Evolutionary conservation across 208 protist genomes (phyloP).

Genomic region (Leptomonas seymouri): DNA sequence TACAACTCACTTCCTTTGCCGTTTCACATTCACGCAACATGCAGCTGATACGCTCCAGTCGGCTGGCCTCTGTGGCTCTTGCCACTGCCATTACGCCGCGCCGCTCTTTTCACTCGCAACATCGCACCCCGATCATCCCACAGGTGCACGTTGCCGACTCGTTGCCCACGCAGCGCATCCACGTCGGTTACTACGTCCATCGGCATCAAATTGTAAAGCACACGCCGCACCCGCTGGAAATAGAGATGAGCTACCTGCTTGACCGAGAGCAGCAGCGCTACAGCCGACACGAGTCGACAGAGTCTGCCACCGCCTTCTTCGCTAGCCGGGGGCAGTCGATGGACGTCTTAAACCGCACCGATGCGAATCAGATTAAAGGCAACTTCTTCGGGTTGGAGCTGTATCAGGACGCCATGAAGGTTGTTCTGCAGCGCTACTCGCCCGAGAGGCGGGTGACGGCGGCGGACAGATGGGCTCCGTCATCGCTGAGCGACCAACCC

Average conservation of each 20-base stretch:
- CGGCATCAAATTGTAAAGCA: conserved; percentile 80
- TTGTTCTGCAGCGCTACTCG: conserved; percentile 75
- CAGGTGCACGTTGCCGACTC: conserved; percentile 50
- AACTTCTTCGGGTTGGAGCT: conserved; percentile 85
- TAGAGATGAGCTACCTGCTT: conserved; percentile 71
- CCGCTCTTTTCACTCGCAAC: conserved; percentile 66
- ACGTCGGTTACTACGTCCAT: conserved; percentile 75
- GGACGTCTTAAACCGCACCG: conserved; percentile 68
- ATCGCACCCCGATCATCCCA: conserved; percentile 78
- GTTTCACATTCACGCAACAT: background rate
- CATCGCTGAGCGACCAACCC: conserved; percentile 28
- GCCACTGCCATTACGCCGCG: background rate
- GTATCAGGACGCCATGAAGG: conserved; percentile 84
- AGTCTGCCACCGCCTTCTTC: conserved; percentile 80
- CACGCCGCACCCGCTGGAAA: conserved; percentile 76
- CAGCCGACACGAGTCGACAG: conserved; percentile 66
- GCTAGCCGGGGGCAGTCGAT: conserved; percentile 63
- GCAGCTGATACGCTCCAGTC: background rate
- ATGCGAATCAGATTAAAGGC: conserved; percentile 61
- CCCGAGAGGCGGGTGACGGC: conserved; percentile 61
- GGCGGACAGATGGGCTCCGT: conserved; percentile 51
- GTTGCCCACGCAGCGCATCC: conserved; percentile 29
- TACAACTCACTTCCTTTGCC: too few species aligned
- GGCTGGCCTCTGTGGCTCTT: background rate
- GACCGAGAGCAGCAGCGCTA: conserved; percentile 87